A percentile compares a stretch with the other conserved stretches of the same genome.
Evolutionary conservation across 1,139 yeast genomes (phyloP).

Genomic region (Lodderomyces elongisporus): DNA sequence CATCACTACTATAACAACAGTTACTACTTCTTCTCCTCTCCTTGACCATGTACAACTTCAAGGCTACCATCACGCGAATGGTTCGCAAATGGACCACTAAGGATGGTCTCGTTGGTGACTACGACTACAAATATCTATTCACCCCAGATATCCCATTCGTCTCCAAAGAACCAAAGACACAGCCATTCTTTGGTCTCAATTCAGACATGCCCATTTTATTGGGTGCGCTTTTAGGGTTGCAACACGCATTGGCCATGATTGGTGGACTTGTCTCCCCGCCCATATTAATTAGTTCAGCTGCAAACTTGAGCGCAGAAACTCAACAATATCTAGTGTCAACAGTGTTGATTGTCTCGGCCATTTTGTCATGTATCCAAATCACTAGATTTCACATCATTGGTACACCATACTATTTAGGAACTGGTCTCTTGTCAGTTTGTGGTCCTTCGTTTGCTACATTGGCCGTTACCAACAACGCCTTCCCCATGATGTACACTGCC

Average conservation of each 20-base stretch:
- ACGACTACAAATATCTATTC: conserved; percentile 73
- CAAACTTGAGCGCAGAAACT: conserved; percentile 46
- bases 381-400: conserved; percentile 70
- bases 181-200: conserved; percentile 63
- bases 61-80: conserved; percentile 19
- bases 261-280: conserved; percentile 95
- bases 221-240: conserved; percentile 75
- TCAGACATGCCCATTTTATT: conserved; percentile 73
- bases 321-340: conserved; percentile 74
- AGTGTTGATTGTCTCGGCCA: conserved; percentile 70
- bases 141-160: conserved; percentile 72
- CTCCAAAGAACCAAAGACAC: conserved; percentile 47
- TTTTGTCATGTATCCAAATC: conserved; percentile 71
- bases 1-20: no score
- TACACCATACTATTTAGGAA: conserved; percentile 75
- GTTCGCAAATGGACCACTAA: conserved; percentile 54
- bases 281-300: conserved; percentile 56
- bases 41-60: conserved; percentile 8
- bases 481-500: conserved; percentile 71
- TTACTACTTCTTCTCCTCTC: not conserved
- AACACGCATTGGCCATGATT: conserved; percentile 83
- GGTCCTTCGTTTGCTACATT: conserved; percentile 90
- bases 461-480: conserved; percentile 66
- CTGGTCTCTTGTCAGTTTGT: conserved; percentile 82
- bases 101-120: conserved; percentile 78